Evolutionary conservation across 1,139 yeast species (phyloP).

Genomic region (Kluyveromyces sp.): DNA sequence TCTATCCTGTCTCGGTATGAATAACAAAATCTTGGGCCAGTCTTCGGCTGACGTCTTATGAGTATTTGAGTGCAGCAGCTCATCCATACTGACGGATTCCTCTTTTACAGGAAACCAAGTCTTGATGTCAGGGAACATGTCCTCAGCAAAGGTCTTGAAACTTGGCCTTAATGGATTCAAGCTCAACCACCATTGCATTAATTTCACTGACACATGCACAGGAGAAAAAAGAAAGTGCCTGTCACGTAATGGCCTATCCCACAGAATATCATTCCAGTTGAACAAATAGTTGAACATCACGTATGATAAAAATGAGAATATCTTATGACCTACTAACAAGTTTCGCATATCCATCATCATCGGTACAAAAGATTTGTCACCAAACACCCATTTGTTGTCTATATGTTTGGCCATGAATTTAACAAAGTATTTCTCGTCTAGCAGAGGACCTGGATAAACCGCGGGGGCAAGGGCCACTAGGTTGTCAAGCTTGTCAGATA

Average conservation of each 20-base stretch:
- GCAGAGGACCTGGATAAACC: constrained; percentile 70
- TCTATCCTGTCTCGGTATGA: constrained; percentile 49
- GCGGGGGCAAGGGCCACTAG: constrained; percentile 88
- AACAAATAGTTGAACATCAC: constrained; percentile 77
- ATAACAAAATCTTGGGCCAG: constrained; percentile 37
- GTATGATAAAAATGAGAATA: constrained; percentile 62
- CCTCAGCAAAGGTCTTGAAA: constrained; percentile 26
- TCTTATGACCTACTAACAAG: constrained; percentile 38
- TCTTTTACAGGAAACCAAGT: constrained; percentile 29
- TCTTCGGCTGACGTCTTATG: constrained; percentile 11
- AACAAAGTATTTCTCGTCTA: constrained; percentile 51
- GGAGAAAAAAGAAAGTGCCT: constrained; percentile 84
- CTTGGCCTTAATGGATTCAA: constrained; percentile 19
- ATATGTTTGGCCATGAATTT: constrained; percentile 32
- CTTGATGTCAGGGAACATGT: constrained; percentile 27
- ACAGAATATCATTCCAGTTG: constrained; percentile 74
- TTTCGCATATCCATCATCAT: constrained; percentile 47
- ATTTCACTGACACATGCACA: constrained; percentile 65
- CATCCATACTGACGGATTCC: constrained; percentile 8
- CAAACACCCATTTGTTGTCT: constrained; percentile 46
- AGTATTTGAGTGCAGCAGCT: constrained; percentile 15
- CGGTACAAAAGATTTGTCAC: constrained; percentile 54
- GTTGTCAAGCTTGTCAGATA: constrained; percentile 47
- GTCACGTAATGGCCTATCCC: constrained; percentile 64
- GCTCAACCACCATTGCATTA: constrained; percentile 87